Base-by-base conservation (phyloP, 805 yeast species). In the Clavispora phyllophila region DNA sequence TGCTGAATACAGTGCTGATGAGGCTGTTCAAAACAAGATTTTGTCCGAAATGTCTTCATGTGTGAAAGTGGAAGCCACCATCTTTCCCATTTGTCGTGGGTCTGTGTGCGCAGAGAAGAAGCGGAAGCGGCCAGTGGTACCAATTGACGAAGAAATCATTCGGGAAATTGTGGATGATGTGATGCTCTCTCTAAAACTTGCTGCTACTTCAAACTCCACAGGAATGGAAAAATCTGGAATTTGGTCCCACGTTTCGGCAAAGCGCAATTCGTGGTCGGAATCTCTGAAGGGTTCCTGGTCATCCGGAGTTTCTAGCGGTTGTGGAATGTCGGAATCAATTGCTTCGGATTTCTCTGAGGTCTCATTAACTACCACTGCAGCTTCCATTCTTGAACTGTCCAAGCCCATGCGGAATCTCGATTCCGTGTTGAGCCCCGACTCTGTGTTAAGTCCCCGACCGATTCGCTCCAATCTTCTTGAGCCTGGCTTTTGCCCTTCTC, bases 41-140 rank as follows among this genome's bases (percentile, higher is more conserved):
- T 15, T 29, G 2, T 29, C 33, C 20, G 10, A 15, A 9, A 6
- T 3, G 10, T 29, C 33, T 3, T 22, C 20, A 8, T 14, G 12
- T 14, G 27, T n/a, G 9, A 24, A 22, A 14, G 27, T 14, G 18
- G 37, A 22, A 35, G 28, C 28, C 29, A 17, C 12, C 5, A 34
- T 48, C 12, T 32, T 51, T 19, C 55, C 54, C 8, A 7, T 25
- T 2, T 51, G 55, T 36, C 37, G 17, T 19, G 55, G 55, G 9
- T 19, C 15, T 3, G 37, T 29, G 13, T 51, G 55, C 41, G 10
- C 25, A 13, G 36, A 18, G 9, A 40, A 38, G 12, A 27, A 24
- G 3, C 24, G 18, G 13, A 14, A 13, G 13, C n/a, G n/a, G 3
- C 36, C 43, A 2, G 45, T 43, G 6, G 18, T 23, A 8, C 52